phyloP scores from a whole-genome alignment of 2,329 filamentous ascomycete genomes.

The Alternaria angustiovoidea region DNA sequence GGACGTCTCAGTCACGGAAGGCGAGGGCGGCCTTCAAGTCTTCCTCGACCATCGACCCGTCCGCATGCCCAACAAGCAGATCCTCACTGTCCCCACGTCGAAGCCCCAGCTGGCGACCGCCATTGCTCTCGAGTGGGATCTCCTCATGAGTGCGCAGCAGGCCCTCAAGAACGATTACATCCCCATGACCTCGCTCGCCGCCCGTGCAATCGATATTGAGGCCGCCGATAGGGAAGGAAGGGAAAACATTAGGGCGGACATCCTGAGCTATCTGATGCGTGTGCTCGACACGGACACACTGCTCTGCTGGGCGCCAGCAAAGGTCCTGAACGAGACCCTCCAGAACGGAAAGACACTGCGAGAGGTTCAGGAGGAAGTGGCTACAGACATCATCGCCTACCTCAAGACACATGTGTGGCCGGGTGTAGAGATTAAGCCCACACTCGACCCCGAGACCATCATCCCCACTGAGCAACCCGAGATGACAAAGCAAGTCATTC shows the following conservation, averaged over 20 bases:
- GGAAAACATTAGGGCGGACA: slow-evolving; percentile 65
- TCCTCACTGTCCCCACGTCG: slow-evolving; percentile 74
- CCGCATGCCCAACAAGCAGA: slow-evolving; percentile 75
- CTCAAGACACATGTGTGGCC: slow-evolving; percentile 82
- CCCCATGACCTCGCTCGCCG: slow-evolving; percentile 84
- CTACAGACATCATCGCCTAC: slow-evolving; percentile 74
- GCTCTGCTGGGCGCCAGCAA: slow-evolving; percentile 82
- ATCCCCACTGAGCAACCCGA: slow-evolving; percentile 76
- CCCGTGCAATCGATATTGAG: slow-evolving; percentile 82
- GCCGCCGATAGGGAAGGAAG: slow-evolving; percentile 67
- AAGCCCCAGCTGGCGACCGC: slow-evolving; percentile 86
- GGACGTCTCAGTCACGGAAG: slow-evolving; percentile 72
- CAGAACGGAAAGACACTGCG: slow-evolving; percentile 66
- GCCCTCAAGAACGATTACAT: slow-evolving; percentile 87
- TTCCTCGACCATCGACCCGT: slow-evolving; percentile 81
- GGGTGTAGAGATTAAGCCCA: slow-evolving; percentile 77
- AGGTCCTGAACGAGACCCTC: slow-evolving; percentile 56
- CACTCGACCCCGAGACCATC: slow-evolving; percentile 81
- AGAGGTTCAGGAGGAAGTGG: slow-evolving; percentile 73
- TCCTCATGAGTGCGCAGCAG: slow-evolving; percentile 81
- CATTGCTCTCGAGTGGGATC: slow-evolving; percentile 93
- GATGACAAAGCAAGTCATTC: slow-evolving; percentile 78
- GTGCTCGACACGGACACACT: slow-evolving; percentile 93
- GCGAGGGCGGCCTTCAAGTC: slow-evolving; percentile 69
- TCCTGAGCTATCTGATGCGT: slow-evolving; percentile 75